phyloP scores from a whole-genome alignment of 139 green algal species.

The Chloropicon primus region DNA sequence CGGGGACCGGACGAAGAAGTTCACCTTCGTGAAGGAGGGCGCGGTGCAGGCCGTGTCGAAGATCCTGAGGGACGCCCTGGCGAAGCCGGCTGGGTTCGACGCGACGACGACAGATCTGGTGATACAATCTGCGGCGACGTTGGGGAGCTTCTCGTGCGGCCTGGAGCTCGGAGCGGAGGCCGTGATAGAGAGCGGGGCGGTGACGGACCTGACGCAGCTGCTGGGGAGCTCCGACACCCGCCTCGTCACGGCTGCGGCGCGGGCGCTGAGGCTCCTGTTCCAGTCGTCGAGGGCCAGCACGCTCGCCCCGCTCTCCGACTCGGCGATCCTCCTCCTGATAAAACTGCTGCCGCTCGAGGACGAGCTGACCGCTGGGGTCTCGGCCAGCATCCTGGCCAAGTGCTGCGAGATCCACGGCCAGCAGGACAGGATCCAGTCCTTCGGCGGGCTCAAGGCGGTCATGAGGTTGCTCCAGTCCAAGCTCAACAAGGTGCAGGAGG shows the following conservation, averaged over 20 bases:
- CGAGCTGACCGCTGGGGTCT: conserved; percentile 21
- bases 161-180: conserved; percentile 26
- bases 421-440: conserved; percentile 11
- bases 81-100: not conserved
- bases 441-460: conserved; percentile 19
- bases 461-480: conserved; percentile 18
- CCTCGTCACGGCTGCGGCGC: conserved; percentile 40
- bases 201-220: conserved; percentile 39
- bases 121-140: conserved; percentile 29
- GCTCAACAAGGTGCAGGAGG: conserved; percentile 14
- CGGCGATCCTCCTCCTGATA: conserved; percentile 28
- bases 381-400: conserved; percentile 31
- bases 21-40: conserved; percentile 36
- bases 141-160: conserved; percentile 39
- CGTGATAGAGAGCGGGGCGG: conserved; percentile 36
- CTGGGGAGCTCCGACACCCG: conserved; percentile 26
- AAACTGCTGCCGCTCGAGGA: conserved; percentile 18
- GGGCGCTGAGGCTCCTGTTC: conserved; percentile 44
- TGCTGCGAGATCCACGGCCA: conserved; percentile 27
- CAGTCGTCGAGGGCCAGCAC: conserved; percentile 14
- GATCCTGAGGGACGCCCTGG: conserved; percentile 20
- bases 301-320: not conserved
- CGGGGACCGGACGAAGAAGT: conserved; percentile 39
- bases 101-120: conserved; percentile 16
- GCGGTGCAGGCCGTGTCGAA: conserved; percentile 37